Evolutionary conservation across 139 green algal genomes (phyloP).

Genomic region (Eudorina sp.): DNA sequence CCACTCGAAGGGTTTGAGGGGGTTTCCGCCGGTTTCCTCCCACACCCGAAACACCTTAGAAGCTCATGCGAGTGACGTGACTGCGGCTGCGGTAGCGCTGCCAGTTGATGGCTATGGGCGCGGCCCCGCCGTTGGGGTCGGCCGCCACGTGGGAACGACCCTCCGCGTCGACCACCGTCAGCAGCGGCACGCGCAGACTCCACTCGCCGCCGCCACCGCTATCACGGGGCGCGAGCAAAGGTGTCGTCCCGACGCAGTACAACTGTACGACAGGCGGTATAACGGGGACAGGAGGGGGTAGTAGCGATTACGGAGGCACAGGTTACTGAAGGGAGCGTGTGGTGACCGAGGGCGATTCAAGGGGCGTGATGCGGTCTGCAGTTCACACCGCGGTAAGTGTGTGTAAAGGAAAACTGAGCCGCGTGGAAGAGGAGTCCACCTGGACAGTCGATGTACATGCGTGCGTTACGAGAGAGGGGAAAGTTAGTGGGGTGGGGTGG

Average conservation of each 20-base stretch:
- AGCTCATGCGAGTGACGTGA: conserved; percentile 28
- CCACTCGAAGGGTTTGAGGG: too few species aligned
- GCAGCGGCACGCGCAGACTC: background rate
- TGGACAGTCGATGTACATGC: too few species aligned
- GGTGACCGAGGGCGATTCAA: background rate
- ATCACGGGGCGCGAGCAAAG: background rate
- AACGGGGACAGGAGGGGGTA: background rate
- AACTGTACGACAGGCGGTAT: background rate
- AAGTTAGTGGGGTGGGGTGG: too few species aligned
- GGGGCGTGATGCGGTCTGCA: background rate
- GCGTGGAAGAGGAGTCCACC: too few species aligned
- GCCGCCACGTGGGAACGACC: background rate
- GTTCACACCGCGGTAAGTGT: too few species aligned
- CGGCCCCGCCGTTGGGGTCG: background rate
- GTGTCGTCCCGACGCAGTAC: background rate
- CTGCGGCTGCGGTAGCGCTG: conserved; percentile 35
- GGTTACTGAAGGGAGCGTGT: background rate
- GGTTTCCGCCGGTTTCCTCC: too few species aligned
- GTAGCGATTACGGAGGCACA: background rate
- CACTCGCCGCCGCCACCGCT: background rate
- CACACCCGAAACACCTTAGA: too few species aligned
- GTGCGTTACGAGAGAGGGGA: too few species aligned
- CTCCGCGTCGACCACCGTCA: background rate
- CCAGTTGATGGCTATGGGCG: conserved; percentile 13
- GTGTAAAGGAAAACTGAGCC: too few species aligned